Percentiles rank a stretch among this genome's conserved stretches.
Conservation (phyloP, 1,284 basidiomycete genomes). For the Spongiforma sp. region DNA sequence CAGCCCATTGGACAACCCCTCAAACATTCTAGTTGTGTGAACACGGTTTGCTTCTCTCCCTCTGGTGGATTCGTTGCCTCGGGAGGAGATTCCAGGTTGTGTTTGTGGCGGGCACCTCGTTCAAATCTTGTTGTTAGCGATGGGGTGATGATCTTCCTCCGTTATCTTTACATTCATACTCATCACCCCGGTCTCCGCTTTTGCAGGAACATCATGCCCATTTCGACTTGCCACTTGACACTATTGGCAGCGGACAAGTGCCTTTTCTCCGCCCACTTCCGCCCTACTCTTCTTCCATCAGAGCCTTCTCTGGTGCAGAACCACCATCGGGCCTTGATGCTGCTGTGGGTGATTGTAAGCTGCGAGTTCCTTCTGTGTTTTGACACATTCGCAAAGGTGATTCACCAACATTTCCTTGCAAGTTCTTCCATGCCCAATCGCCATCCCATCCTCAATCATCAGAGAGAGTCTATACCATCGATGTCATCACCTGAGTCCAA, state of each 20-base stretch:
- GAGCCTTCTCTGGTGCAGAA: not conserved
- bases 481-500: not conserved
- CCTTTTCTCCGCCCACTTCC: not conserved
- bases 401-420: no score
- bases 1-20: not conserved
- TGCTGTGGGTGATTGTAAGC: not conserved
- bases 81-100: not conserved
- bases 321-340: not conserved
- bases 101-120: slow-evolving; percentile 8
- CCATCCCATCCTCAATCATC: not conserved
- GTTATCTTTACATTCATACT: not conserved
- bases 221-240: not conserved
- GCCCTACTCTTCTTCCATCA: not conserved
- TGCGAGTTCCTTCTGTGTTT: not conserved
- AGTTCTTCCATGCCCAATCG: not conserved
- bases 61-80: slow-evolving; percentile 6
- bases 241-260: not conserved
- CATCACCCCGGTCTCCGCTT: not conserved
- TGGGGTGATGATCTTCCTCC: not conserved
- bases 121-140: not conserved
- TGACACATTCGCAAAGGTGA: not conserved
- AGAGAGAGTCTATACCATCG: not conserved
- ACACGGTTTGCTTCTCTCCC: slow-evolving; percentile 1
- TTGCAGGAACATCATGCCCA: not conserved
- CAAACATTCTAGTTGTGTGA: not conserved